phyloP scores from a whole-genome alignment of 805 yeast species.

The Candida endomychidarum region DNA sequence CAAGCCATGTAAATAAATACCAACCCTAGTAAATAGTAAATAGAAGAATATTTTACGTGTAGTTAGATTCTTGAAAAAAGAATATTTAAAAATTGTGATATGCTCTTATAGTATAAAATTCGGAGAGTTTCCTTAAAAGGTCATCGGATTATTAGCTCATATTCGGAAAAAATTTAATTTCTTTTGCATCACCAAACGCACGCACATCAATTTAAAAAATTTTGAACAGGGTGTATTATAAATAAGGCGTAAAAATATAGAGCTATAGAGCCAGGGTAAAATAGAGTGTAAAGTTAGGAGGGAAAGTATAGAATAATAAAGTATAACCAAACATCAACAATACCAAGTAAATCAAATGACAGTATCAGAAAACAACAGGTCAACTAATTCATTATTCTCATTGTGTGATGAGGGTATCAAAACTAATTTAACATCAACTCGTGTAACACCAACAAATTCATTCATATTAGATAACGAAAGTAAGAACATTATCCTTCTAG shows the following conservation, averaged over 20 bases:
- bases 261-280: background rate
- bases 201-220: conserved; percentile 4
- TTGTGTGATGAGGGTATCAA: conserved; percentile 2
- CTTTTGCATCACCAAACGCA: conserved; percentile 8
- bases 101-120: too few species aligned
- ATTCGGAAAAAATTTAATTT: conserved; percentile 5
- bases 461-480: conserved; percentile 7
- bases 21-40: too few species aligned
- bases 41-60: too few species aligned
- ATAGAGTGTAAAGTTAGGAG: background rate
- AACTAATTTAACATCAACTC: conserved; percentile 8
- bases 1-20: too few species aligned
- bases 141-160: conserved; percentile 7
- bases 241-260: background rate
- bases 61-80: too few species aligned
- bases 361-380: background rate
- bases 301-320: background rate
- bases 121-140: background rate
- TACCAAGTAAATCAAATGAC: background rate
- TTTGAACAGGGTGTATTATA: too few species aligned
- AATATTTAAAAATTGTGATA: too few species aligned
- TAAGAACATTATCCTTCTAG: conserved; percentile 23
- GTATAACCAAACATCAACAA: too few species aligned
- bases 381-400: conserved; percentile 8
- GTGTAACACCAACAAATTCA: conserved; percentile 7